Evolutionary conservation across 768 basidiomycete species (phyloP).

Genomic region (Trametes cingulata): DNA sequence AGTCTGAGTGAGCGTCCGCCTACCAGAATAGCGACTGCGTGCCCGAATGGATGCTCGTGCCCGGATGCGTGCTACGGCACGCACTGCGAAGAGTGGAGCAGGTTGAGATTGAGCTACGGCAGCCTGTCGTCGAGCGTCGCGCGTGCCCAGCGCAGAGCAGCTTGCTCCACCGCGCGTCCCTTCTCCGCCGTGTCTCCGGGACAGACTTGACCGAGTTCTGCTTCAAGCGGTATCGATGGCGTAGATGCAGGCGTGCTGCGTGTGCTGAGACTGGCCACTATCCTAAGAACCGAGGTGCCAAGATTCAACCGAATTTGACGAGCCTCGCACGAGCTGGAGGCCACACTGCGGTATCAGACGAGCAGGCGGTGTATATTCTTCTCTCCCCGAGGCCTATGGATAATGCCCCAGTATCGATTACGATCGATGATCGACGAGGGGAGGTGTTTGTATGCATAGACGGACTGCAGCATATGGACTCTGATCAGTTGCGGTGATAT

Average conservation of each 20-base stretch:
- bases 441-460: neutral
- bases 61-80: neutral
- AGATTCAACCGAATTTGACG: too few relatives aligned
- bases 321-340: too few relatives aligned
- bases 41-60: neutral
- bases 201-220: neutral
- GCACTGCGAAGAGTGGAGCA: neutral
- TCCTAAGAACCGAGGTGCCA: too few relatives aligned
- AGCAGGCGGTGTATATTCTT: too few relatives aligned
- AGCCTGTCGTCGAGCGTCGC: neutral
- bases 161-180: conserved; percentile 10
- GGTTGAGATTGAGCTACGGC: neutral
- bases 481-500: neutral
- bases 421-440: conserved; percentile 15
- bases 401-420: neutral
- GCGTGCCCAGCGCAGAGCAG: neutral
- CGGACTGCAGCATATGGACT: neutral
- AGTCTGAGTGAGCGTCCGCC: neutral
- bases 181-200: neutral
- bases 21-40: neutral
- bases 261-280: too few relatives aligned
- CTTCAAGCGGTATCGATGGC: neutral
- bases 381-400: neutral
- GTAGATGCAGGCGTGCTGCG: neutral
- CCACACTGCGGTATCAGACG: too few relatives aligned